A percentile compares a stretch with the other conserved stretches of the same genome.
Conservation (phyloP, 75 land plant species). For the Cunninghamia lanceolata region DNA sequence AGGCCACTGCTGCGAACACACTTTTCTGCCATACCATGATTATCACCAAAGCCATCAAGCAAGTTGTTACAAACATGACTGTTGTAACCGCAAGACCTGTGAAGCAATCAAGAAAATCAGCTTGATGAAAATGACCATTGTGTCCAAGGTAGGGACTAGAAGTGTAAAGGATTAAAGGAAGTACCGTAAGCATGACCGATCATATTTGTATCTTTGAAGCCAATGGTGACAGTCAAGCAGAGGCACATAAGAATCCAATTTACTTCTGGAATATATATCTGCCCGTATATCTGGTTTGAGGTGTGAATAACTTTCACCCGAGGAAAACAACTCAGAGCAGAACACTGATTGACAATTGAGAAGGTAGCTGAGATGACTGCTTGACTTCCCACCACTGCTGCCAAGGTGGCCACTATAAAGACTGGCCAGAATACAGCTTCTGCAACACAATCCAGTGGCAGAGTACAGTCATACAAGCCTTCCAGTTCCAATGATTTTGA, state of each 20-base stretch:
- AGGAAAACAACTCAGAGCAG: constrained; percentile 80
- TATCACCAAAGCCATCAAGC: constrained; percentile 44
- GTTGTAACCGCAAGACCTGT: constrained; percentile 49
- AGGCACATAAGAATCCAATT: constrained; percentile 86
- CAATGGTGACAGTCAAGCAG: constrained; percentile 79
- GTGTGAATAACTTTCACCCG: constrained; percentile 58
- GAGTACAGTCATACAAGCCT: neutral
- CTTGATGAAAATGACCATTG: neutral
- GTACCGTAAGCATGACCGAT: constrained; percentile 90
- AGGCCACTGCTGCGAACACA: constrained; percentile 23
- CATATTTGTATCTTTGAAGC: constrained; percentile 62
- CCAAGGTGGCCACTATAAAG: constrained; percentile 71
- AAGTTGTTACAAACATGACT: constrained; percentile 59
- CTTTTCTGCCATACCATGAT: constrained; percentile 45
- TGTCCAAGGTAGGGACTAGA: neutral
- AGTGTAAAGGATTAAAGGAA: neutral
- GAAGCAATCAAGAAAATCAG: neutral
- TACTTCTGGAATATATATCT: constrained; percentile 89
- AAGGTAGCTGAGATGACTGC: constrained; percentile 90
- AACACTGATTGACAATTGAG: constrained; percentile 79
- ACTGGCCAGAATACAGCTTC: constrained; percentile 86
- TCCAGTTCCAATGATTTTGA: neutral
- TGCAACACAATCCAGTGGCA: constrained; percentile 25
- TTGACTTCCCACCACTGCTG: constrained; percentile 93
- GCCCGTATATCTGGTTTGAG: constrained; percentile 61